Percentiles rank a stretch among this genome's conserved stretches.
Evolutionary conservation across 2,329 filamentous ascomycete genomes (phyloP).

Genomic region (Claviceps sp.): DNA sequence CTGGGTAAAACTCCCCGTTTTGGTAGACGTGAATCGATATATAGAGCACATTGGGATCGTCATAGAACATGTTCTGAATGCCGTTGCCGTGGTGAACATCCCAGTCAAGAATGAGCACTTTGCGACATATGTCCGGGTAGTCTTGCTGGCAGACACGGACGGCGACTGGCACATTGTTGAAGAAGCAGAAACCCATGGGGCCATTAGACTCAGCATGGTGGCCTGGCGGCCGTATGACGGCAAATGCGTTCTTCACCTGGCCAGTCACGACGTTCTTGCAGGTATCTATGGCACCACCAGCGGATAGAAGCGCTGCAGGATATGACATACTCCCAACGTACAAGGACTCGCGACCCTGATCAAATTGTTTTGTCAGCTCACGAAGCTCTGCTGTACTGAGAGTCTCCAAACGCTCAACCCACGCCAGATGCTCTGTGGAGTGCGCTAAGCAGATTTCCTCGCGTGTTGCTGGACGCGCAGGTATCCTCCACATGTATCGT

Average conservation of each 20-base stretch:
- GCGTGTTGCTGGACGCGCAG: conserved; percentile 60
- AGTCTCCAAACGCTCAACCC: conserved; percentile 49
- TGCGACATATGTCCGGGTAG: conserved; percentile 69
- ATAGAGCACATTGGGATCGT: conserved; percentile 89
- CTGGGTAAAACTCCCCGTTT: conserved; percentile 76
- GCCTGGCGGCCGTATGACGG: conserved; percentile 85
- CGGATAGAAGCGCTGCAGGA: conserved; percentile 68
- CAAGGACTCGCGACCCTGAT: conserved; percentile 58
- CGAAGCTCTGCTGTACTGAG: conserved; percentile 53
- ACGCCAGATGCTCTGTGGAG: conserved; percentile 60
- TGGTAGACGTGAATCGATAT: conserved; percentile 87
- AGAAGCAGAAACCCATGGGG: conserved; percentile 90
- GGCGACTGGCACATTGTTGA: conserved; percentile 94
- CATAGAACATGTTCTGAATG: conserved; percentile 90
- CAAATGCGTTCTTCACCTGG: conserved; percentile 85
- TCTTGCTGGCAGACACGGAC: conserved; percentile 75
- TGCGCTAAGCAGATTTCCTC: conserved; percentile 76
- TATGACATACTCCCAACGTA: conserved; percentile 77
- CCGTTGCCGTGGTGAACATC: conserved; percentile 76
- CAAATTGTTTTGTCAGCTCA: conserved; percentile 45
- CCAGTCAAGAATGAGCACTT: conserved; percentile 90
- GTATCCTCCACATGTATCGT: conserved; percentile 62
- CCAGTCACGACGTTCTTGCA: conserved; percentile 79
- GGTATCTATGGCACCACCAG: conserved; percentile 89
- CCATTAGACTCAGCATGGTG: conserved; percentile 83